A percentile compares a stretch with the other conserved stretches of the same genome.
phyloP scores from a whole-genome alignment of 2,329 filamentous ascomycete genomes.

The Cercospora nicotianae region DNA sequence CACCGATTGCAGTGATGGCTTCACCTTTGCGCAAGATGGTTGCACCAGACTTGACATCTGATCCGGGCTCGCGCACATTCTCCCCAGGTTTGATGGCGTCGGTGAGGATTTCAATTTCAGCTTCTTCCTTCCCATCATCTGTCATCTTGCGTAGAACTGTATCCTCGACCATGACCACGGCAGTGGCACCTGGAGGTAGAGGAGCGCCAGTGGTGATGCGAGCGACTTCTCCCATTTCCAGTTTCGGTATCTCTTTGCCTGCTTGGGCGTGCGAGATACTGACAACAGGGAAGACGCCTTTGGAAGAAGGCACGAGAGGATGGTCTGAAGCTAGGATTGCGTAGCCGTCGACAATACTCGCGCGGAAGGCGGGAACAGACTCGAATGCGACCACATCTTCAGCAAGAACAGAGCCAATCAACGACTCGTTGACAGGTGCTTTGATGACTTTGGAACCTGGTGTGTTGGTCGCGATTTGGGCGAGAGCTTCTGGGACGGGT shows the following conservation, averaged over 20 bases:
- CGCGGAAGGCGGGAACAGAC: slow-evolving; percentile 86
- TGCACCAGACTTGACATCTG: slow-evolving; percentile 71
- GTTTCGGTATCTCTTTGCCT: slow-evolving; percentile 61
- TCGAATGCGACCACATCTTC: slow-evolving; percentile 78
- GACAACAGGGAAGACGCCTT: slow-evolving; percentile 81
- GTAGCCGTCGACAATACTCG: slow-evolving; percentile 96
- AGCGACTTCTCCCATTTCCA: slow-evolving; percentile 75
- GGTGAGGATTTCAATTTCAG: slow-evolving; percentile 81
- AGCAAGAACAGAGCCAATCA: slow-evolving; percentile 78
- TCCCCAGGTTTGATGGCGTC: slow-evolving; percentile 73
- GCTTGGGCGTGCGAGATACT: slow-evolving; percentile 84
- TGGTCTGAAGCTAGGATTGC: slow-evolving; percentile 65
- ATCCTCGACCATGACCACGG: slow-evolving; percentile 97
- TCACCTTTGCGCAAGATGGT: slow-evolving; percentile 75
- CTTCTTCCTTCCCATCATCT: slow-evolving; percentile 79
- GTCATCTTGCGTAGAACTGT: slow-evolving; percentile 75
- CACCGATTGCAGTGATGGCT: slow-evolving; percentile 80
- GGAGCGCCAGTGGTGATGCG: slow-evolving; percentile 95
- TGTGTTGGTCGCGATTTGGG: slow-evolving; percentile 70
- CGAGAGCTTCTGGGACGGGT: slow-evolving; percentile 76
- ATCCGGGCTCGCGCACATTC: slow-evolving; percentile 88
- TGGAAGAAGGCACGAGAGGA: slow-evolving; percentile 57
- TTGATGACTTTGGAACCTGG: slow-evolving; percentile 61
- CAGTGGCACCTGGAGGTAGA: slow-evolving; percentile 80
- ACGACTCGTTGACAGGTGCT: slow-evolving; percentile 60